These are phyloP conservation scores for Phytophthora macrochlamydospora DNA, from an alignment of 352 stramenopile genomes.

Conservation along the genomic window DNA sequence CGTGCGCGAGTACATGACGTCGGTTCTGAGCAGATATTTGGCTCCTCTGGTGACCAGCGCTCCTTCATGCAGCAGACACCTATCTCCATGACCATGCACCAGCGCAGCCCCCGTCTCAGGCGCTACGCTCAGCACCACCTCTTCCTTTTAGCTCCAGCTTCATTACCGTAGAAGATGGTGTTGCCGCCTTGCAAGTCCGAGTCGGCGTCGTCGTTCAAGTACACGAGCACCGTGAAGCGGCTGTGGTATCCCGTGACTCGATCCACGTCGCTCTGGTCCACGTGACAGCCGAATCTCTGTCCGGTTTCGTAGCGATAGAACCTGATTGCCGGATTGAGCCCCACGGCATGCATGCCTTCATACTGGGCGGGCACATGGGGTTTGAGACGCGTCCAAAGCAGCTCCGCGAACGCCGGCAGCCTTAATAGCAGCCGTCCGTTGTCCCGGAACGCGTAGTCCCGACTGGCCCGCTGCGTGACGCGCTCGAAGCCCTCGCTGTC, in stretches of 20 bases:
- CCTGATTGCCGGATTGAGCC: conserved; percentile 72
- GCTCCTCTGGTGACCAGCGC: conserved; percentile 57
- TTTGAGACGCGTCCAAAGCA: conserved; percentile 70
- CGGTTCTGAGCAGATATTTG: conserved; percentile 79
- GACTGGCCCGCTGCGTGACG: conserved; percentile 71
- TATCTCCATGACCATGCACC: conserved; percentile 76
- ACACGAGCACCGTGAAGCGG: conserved; percentile 84
- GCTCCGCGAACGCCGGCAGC: conserved; percentile 62
- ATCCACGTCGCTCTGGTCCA: conserved; percentile 88
- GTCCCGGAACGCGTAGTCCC: conserved; percentile 74
- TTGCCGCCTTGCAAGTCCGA: conserved; percentile 69
- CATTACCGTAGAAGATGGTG: conserved; percentile 79
- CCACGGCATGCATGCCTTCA: conserved; percentile 66
- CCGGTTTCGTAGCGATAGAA: conserved; percentile 79
- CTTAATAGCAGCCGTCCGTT: conserved; percentile 75
- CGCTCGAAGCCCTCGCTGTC: conserved; percentile 61
- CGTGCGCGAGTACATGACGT: conserved; percentile 79
- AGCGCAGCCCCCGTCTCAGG: conserved; percentile 74
- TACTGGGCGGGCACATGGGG: conserved; percentile 59
- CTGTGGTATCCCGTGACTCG: conserved; percentile 70
- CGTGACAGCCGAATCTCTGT: conserved; percentile 80
- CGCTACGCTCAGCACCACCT: conserved; percentile 59
- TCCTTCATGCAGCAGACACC: conserved; percentile 80
- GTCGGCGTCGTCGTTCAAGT: conserved; percentile 77
- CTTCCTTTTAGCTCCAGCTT: conserved; percentile 44